A percentile compares a stretch with the other conserved stretches of the same genome.
Evolutionary conservation across 805 yeast species (phyloP).

Genomic region (Deakozyma indianensis): DNA sequence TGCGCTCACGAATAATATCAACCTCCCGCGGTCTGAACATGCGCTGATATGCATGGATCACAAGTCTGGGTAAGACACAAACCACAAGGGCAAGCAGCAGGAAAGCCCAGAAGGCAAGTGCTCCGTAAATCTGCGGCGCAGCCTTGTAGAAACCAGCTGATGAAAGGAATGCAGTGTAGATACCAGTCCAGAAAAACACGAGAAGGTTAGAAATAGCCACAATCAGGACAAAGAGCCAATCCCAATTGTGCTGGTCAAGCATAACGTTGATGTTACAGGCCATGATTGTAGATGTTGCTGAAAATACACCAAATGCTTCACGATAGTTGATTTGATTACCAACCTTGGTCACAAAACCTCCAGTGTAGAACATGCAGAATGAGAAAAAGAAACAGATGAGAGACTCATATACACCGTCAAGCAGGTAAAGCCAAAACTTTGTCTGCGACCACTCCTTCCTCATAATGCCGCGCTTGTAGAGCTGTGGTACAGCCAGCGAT

Average conservation of each 20-base stretch:
- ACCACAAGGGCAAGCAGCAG: constrained; percentile 35
- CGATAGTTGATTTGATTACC: constrained; percentile 48
- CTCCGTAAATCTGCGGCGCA: constrained; percentile 46
- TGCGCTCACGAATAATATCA: constrained; percentile 50
- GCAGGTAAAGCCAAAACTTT: constrained; percentile 47
- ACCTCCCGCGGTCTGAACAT: constrained; percentile 44
- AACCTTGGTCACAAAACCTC: constrained; percentile 24
- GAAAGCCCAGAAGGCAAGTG: constrained; percentile 46
- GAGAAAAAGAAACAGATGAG: constrained; percentile 56
- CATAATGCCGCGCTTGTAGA: constrained; percentile 54
- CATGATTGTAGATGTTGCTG: constrained; percentile 40
- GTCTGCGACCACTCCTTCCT: constrained; percentile 46
- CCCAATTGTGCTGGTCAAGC: constrained; percentile 58
- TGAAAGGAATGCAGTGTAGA: constrained; percentile 39
- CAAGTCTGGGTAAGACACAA: constrained; percentile 46
- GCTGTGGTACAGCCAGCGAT: constrained; percentile 53
- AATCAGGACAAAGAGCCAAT: constrained; percentile 43
- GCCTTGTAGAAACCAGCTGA: constrained; percentile 47
- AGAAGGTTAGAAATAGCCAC: constrained; percentile 39
- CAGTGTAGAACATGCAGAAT: constrained; percentile 38
- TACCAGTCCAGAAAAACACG: constrained; percentile 59
- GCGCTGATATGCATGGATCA: constrained; percentile 33
- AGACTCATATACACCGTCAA: constrained; percentile 62
- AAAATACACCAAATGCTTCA: constrained; percentile 50
- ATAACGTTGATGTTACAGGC: constrained; percentile 49